Evolutionary conservation across 1,284 basidiomycete genomes (phyloP), one percentile per base, ranked within the genome.

Genomic region (Tausonia pullulans): DNA sequence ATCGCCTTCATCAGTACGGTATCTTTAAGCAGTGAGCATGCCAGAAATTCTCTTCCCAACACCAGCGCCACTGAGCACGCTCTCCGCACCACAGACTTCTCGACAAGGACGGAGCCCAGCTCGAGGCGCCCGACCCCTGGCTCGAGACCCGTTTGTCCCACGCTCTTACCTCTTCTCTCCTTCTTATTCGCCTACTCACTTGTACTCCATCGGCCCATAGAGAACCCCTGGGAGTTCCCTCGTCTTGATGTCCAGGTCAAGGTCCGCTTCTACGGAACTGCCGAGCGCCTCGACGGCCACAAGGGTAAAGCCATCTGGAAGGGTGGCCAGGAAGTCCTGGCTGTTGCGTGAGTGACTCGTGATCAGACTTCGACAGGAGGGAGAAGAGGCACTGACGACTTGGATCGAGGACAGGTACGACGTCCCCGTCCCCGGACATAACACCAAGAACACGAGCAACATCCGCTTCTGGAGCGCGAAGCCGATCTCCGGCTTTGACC

Each of bases 41-140:
- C 52, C 52, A 27, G 27, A 27, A 27, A 2, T 27, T 27, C 27
- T 27, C 27, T 27, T 27, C 27, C 27, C 39, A 14, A 8, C 10
- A 49, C 52, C 16, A 58, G 61, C 54, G 13, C 49, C 16, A 16
- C 52, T n/a, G 9, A 10, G 3, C n/a, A 50, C 39, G 5, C 44
- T 40, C 41, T 41, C 41, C 39, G 53, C 27, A 41, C 54, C 8
- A 39, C 5, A 40, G 45, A n/a, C 55, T 57, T 8, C 84, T 88
- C 9, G 86, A 89, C 55, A 73, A 70, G 70, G 69, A 72, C 65
- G 90, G 90, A 27, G 83, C 86, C 57, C 88, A 92, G 74, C 84
- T 93, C 5, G 90, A 93, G 79, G 90, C 89, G 41, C 90, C 91
- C 8, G 92, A 95, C 76, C 90, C 91, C 68, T 95, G 91, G 91